Evolutionary conservation across 768 basidiomycete species (phyloP).

Genomic region (Lenzites betulinus): DNA sequence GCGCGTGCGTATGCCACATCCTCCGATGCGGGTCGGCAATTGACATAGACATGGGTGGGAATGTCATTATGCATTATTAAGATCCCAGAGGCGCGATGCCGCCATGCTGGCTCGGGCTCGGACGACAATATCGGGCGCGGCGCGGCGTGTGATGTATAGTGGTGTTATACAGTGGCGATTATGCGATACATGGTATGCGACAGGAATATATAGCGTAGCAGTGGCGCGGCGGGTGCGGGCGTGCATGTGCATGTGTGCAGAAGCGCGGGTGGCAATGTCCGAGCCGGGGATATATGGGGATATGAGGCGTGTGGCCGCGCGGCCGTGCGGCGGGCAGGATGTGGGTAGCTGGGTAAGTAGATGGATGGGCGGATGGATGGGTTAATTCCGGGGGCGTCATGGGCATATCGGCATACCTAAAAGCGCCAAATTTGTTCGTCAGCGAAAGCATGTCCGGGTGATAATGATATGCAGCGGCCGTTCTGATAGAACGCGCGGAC

Average conservation of each 20-base stretch:
- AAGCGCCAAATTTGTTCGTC: no score
- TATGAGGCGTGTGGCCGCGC: no score
- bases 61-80: no score
- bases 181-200: conserved; percentile 17
- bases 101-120: no score
- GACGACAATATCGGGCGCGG: no score
- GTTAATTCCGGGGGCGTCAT: background rate
- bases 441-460: no score
- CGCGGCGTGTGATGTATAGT: background rate
- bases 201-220: conserved; percentile 16
- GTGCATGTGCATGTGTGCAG: background rate
- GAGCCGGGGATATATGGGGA: conserved; percentile 1
- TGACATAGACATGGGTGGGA: background rate
- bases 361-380: no score
- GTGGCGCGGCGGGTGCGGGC: background rate
- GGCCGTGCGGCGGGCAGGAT: background rate
- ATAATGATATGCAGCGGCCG: no score
- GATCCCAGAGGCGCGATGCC: no score
- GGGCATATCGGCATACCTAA: background rate
- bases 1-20: background rate
- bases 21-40: background rate
- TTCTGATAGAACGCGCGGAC: background rate
- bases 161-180: conserved; percentile 20
- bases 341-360: background rate
- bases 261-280: conserved; percentile 4